A percentile compares a stretch with the other conserved stretches of the same genome.
These are phyloP conservation scores for Phytophthora nicotianae DNA, from an alignment of 352 stramenopile genomes.

Conservation along the genomic window DNA sequence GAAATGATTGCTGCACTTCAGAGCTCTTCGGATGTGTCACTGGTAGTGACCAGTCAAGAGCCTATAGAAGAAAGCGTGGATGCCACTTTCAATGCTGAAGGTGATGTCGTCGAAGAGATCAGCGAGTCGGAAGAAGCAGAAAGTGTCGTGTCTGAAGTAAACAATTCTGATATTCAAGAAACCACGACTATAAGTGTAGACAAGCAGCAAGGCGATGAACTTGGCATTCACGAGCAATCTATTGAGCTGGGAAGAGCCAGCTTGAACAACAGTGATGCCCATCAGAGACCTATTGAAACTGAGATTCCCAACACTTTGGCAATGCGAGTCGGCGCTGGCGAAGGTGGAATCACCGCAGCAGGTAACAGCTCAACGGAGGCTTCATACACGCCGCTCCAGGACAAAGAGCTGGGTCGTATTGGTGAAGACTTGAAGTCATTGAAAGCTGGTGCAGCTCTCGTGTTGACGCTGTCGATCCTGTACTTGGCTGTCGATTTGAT, in stretches of 20 bases:
- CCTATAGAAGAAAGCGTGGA: neutral
- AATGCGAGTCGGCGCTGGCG: neutral
- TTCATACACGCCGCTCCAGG: neutral
- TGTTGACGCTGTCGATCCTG: slow-evolving; percentile 30
- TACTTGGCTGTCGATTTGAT: slow-evolving; percentile 35
- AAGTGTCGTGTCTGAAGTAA: neutral
- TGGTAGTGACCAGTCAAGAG: neutral
- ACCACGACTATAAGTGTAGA: neutral
- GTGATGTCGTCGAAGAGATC: slow-evolving; percentile 4
- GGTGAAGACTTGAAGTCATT: slow-evolving; percentile 5
- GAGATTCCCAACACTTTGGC: neutral
- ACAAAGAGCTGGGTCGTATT: slow-evolving; percentile 1
- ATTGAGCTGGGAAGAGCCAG: neutral
- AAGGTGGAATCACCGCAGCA: neutral
- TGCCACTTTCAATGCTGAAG: neutral
- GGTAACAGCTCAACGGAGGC: neutral
- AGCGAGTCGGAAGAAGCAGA: slow-evolving; percentile 5
- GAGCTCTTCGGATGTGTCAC: neutral
- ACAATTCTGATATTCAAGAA: neutral
- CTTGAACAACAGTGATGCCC: neutral
- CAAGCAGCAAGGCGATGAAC: neutral
- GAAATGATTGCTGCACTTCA: slow-evolving; percentile 32
- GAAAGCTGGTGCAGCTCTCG: slow-evolving; percentile 27
- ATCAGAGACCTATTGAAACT: neutral
- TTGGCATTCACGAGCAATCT: neutral